These are phyloP conservation scores for Jackrogersella minutella DNA, from an alignment of 495 filamentous ascomycete species.

Conservation along the genomic window DNA sequence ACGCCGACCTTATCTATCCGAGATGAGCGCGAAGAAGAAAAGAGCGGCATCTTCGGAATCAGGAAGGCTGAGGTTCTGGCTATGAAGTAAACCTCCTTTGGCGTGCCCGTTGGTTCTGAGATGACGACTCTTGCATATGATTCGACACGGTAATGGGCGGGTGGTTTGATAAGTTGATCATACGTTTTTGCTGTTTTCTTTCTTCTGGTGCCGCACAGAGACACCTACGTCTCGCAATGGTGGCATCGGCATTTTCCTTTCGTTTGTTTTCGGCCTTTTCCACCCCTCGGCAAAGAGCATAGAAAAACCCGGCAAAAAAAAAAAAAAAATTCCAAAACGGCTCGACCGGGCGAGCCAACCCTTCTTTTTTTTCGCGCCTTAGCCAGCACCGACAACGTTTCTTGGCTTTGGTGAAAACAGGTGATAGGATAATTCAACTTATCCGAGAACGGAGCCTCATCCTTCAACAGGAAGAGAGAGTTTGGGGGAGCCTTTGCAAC, in stretches of 20 bases:
- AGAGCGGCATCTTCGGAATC: slow-evolving; percentile 27
- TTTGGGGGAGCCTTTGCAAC: no score
- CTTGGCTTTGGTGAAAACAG: slow-evolving; percentile 1
- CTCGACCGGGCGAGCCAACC: slow-evolving; percentile 20
- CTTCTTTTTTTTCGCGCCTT: slow-evolving; percentile 13
- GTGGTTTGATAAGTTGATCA: no score
- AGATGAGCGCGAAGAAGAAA: slow-evolving; percentile 40
- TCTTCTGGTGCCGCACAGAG: no score
- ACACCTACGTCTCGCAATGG: no score
- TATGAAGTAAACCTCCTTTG: slow-evolving; percentile 30
- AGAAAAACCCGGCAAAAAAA: slow-evolving; percentile 19
- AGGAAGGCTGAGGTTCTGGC: slow-evolving; percentile 45
- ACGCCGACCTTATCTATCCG: slow-evolving; percentile 48
- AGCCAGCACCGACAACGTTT: slow-evolving; percentile 20
- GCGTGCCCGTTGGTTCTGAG: neutral
- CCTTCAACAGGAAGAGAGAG: neutral
- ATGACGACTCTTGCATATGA: neutral
- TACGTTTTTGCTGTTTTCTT: no score
- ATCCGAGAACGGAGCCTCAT: neutral
- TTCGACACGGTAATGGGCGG: no score
- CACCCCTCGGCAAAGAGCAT: neutral
- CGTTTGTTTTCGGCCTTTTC: neutral
- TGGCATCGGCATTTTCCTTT: no score
- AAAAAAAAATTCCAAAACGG: neutral
- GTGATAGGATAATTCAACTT: neutral